A percentile compares a stretch with the other conserved stretches of the same genome.
phyloP scores from a whole-genome alignment of 371 early-diverging fungal genomes.

The Mucor irregularis region DNA sequence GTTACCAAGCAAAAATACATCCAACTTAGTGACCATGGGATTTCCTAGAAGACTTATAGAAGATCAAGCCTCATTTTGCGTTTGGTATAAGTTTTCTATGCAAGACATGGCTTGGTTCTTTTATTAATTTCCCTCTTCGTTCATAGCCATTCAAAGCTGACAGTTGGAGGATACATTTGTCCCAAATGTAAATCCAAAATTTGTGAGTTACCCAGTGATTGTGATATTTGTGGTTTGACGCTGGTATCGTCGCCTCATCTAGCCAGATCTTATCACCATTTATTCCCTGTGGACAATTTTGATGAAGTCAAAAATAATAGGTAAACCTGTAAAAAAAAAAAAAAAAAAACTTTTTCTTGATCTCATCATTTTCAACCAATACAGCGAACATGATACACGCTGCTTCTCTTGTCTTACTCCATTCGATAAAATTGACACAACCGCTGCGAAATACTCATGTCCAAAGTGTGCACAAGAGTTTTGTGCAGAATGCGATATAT shows the following conservation, averaged over 20 bases:
- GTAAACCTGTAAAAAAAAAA: slow-evolving; percentile 18
- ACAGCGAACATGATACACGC: slow-evolving; percentile 27
- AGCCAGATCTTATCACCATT: slow-evolving; percentile 94
- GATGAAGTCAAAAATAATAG: slow-evolving; percentile 48
- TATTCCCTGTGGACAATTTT: slow-evolving; percentile 87
- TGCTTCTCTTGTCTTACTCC: slow-evolving; percentile 48
- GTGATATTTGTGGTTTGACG: slow-evolving; percentile 90
- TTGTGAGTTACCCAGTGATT: slow-evolving; percentile 91
- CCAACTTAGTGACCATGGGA: slow-evolving; percentile 88
- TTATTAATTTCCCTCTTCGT: too few relatives aligned
- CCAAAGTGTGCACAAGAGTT: slow-evolving; percentile 78
- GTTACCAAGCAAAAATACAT: slow-evolving; percentile 56
- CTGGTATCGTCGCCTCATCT: slow-evolving; percentile 91
- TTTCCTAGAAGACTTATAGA: slow-evolving; percentile 74
- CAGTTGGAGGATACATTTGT: slow-evolving; percentile 82
- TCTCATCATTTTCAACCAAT: too few relatives aligned
- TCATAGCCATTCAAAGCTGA: slow-evolving; percentile 81
- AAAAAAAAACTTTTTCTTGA: background rate
- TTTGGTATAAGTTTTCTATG: slow-evolving; percentile 60
- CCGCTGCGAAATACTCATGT: slow-evolving; percentile 63
- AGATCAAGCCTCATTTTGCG: slow-evolving; percentile 73
- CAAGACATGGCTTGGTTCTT: too few relatives aligned
- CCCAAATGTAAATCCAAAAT: slow-evolving; percentile 85
- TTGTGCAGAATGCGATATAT: slow-evolving; percentile 93
- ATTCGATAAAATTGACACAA: slow-evolving; percentile 38